These are phyloP conservation scores for Thermoascus crustaceus DNA, from an alignment of 2,329 filamentous ascomycete species.

Conservation along the genomic window DNA sequence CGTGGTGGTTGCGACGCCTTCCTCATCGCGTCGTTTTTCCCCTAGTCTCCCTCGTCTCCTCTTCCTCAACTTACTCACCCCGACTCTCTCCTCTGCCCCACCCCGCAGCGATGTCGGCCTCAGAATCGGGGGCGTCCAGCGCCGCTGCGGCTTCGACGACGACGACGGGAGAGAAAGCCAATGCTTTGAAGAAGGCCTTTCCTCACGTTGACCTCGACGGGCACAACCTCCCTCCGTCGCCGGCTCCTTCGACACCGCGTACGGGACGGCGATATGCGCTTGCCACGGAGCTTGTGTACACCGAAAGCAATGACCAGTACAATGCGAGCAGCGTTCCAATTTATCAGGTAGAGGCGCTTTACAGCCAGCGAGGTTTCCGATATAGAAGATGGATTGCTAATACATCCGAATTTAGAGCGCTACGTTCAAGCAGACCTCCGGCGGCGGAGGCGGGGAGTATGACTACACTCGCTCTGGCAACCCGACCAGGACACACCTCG, in stretches of 20 bases:
- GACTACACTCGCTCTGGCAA: constrained; percentile 98
- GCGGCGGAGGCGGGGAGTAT: constrained; percentile 76
- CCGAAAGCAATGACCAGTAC: constrained; percentile 93
- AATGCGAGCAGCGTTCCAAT: constrained; percentile 94
- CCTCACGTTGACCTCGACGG: constrained; percentile 68
- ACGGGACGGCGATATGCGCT: constrained; percentile 84
- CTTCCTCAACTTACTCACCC: constrained; percentile 3
- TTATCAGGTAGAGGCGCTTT: constrained; percentile 59
- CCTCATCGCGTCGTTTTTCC: neutral
- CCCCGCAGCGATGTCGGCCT: constrained; percentile 33
- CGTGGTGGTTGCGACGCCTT: no score
- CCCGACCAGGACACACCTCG: constrained; percentile 89
- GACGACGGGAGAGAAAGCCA: constrained; percentile 13
- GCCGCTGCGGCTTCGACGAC: constrained; percentile 5
- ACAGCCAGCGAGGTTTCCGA: constrained; percentile 2
- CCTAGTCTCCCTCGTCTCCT: constrained; percentile 1
- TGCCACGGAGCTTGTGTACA: constrained; percentile 93
- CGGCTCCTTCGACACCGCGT: constrained; percentile 82
- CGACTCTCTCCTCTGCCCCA: constrained; percentile 10
- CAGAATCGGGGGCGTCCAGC: constrained; percentile 19
- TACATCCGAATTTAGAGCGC: constrained; percentile 53
- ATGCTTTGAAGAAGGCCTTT: constrained; percentile 42
- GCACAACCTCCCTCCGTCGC: constrained; percentile 80
- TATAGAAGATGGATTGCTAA: neutral
- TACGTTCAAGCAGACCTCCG: constrained; percentile 90